These are phyloP conservation scores for Aegilops umbellulata DNA, from an alignment of 176 grass and related monocot genomes.

Conservation along the genomic window DNA sequence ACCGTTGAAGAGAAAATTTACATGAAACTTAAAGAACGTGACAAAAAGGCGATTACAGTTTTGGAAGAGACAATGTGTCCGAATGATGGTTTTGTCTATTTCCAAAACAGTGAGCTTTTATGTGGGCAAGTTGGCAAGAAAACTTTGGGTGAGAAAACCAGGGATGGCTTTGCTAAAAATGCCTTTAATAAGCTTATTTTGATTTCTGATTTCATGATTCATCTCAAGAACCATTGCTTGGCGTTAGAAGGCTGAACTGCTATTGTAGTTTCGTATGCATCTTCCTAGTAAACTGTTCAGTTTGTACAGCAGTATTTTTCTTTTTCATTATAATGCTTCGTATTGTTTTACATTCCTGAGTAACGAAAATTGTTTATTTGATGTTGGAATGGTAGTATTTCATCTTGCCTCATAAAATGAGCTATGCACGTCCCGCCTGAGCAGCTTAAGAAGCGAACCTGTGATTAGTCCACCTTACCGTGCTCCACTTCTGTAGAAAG, in stretches of 20 bases:
- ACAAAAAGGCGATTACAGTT: neutral
- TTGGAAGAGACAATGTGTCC: slow-evolving; percentile 81
- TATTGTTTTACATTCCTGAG: neutral
- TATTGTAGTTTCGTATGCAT: neutral
- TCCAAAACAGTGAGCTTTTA: slow-evolving; percentile 93
- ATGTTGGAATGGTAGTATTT: slow-evolving; percentile 6
- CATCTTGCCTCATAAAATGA: slow-evolving; percentile 2
- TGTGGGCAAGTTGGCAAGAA: slow-evolving; percentile 85
- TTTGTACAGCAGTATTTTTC: neutral
- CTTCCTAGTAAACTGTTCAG: neutral
- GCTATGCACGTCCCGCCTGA: neutral
- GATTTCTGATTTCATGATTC: neutral
- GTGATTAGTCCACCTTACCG: slow-evolving; percentile 1
- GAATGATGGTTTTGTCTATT: slow-evolving; percentile 81
- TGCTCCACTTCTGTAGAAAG: neutral
- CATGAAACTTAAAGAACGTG: slow-evolving; percentile 14
- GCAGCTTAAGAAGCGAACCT: neutral
- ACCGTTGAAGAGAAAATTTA: slow-evolving; percentile 85
- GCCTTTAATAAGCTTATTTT: neutral
- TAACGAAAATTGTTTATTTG: neutral
- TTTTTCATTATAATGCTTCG: slow-evolving; percentile 6
- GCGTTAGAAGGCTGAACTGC: neutral
- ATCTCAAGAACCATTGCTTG: neutral
- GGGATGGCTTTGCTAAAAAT: neutral
- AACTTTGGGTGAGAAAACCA: slow-evolving; percentile 73